Conservation (phyloP, 2,329 filamentous ascomycete genomes). For the Cylindrodendrum hubeiense region DNA sequence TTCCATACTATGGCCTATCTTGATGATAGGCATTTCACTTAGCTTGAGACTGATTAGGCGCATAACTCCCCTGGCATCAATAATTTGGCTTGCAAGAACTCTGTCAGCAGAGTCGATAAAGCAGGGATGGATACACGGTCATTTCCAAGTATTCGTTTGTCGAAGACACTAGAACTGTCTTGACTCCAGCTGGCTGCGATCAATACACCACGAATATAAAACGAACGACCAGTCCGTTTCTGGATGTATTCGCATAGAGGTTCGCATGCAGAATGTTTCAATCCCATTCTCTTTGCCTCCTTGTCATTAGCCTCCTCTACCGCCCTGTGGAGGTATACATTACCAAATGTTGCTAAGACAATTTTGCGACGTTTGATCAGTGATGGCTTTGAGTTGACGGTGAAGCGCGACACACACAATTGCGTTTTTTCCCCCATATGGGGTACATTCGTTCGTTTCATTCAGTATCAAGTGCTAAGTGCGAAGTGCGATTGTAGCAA, state of each 20-base stretch:
- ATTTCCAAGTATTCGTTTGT: conserved; percentile 6
- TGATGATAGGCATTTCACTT: conserved; percentile 11
- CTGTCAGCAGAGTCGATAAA: neutral
- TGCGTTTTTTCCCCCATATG: too few relatives aligned
- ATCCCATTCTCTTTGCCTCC: too few relatives aligned
- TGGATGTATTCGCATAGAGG: conserved; percentile 10
- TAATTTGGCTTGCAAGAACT: conserved; percentile 4
- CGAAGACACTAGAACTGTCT: neutral
- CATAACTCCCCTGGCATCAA: conserved; percentile 19
- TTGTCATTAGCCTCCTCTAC: too few relatives aligned
- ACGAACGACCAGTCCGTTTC: neutral
- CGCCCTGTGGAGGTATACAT: too few relatives aligned
- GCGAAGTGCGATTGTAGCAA: too few relatives aligned
- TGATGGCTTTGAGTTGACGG: too few relatives aligned
- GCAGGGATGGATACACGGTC: neutral
- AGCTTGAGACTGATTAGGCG: conserved; percentile 23
- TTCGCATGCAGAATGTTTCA: too few relatives aligned
- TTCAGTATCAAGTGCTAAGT: too few relatives aligned
- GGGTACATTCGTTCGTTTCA: too few relatives aligned
- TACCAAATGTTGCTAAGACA: too few relatives aligned
- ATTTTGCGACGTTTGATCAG: too few relatives aligned
- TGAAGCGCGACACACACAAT: too few relatives aligned
- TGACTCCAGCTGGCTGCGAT: conserved; percentile 11
- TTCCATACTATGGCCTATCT: conserved; percentile 25
- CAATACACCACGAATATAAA: conserved; percentile 10